Evolutionary conservation across 805 yeast genomes (phyloP).

Genomic region (Yarrowia sp.): DNA sequence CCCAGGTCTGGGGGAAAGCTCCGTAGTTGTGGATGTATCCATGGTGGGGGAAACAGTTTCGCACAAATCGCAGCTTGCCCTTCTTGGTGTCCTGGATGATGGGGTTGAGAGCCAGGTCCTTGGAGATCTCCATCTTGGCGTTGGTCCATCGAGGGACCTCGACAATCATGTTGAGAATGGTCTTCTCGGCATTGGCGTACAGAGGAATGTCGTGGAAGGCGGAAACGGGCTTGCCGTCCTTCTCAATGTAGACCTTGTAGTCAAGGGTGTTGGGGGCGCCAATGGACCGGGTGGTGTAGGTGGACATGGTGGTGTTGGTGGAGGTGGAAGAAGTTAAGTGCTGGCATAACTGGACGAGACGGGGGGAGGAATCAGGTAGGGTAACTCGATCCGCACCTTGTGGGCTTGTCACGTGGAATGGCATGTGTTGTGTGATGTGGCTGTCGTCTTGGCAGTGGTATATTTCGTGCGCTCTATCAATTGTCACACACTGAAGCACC

Average conservation of each 20-base stretch:
- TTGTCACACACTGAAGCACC: neutral
- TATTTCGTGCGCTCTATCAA: neutral
- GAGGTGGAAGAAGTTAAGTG: constrained; percentile 10
- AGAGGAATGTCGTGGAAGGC: constrained; percentile 94
- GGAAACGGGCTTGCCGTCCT: constrained; percentile 91
- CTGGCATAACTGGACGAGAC: neutral
- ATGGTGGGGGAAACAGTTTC: constrained; percentile 98
- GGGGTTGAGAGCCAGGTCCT: constrained; percentile 82
- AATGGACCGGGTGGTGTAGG: constrained; percentile 82
- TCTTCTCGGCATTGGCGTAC: constrained; percentile 89
- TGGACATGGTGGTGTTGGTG: constrained; percentile 8
- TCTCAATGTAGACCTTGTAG: constrained; percentile 84
- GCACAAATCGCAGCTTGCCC: constrained; percentile 92
- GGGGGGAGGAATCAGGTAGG: neutral
- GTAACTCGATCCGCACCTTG: neutral
- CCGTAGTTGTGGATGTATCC: constrained; percentile 99
- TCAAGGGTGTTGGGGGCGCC: constrained; percentile 96
- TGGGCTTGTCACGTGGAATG: constrained; percentile 1
- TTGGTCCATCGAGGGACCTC: constrained; percentile 99
- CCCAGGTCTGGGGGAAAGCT: constrained; percentile 99
- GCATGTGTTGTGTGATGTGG: neutral
- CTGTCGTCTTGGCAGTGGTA: neutral
- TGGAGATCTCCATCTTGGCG: constrained; percentile 92
- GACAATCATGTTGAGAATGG: constrained; percentile 84
- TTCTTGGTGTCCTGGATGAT: constrained; percentile 96